Base-by-base conservation (phyloP, 2,329 filamentous ascomycete genomes). In the Aphanoascus verrucosus region DNA sequence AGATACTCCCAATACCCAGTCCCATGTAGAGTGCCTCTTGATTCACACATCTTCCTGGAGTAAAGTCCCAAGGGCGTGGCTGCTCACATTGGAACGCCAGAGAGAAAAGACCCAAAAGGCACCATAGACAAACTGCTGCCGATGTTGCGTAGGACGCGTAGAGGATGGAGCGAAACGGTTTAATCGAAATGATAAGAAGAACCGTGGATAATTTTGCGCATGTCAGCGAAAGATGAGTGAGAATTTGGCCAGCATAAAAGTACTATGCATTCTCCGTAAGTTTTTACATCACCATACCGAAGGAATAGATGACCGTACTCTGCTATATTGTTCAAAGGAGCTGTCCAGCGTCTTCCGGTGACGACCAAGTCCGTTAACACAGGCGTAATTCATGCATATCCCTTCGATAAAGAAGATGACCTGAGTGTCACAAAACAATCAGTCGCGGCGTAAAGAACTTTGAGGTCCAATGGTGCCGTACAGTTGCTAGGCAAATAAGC, bases 101-200 rank as follows among this genome's bases (percentile, higher is more conserved):
- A 1, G 55, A 51, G 41, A 61, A 42, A 9, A 60, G 46, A 17
- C 58, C 59, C 12, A 54, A 53, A n/a, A 62, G 20, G 4, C 23
- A 44, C 62, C 61, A 64, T 14, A 53, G 32, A 5, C 23, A 48
- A 20, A 60, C 40, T 38, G 56, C 43, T 6, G 49, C 60, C 34
- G 61, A 54, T 20, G 58, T 46, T 12, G 23, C 51, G 20, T 57
- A 55, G 48, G 60, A 62, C 12, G 55, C 56, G 17, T 55, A 20
- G 28, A 61, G 52, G n/a, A 63, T 48, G n/a, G 32, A 32, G 31
- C 52, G 50, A 14, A 59, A 48, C 4, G 60, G 62, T 17, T 60
- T 62, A 52, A 63, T 63, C 7, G 57, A 55, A 46, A 63, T 61
- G 31, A 64, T 46, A 15, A 64, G 54, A 23, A 60, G 37, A 41